Percentiles rank a stretch among this genome's conserved stretches.
These are phyloP conservation scores for Delonix regia DNA, from an alignment of 306 rosid genomes.

Conservation along the genomic window DNA sequence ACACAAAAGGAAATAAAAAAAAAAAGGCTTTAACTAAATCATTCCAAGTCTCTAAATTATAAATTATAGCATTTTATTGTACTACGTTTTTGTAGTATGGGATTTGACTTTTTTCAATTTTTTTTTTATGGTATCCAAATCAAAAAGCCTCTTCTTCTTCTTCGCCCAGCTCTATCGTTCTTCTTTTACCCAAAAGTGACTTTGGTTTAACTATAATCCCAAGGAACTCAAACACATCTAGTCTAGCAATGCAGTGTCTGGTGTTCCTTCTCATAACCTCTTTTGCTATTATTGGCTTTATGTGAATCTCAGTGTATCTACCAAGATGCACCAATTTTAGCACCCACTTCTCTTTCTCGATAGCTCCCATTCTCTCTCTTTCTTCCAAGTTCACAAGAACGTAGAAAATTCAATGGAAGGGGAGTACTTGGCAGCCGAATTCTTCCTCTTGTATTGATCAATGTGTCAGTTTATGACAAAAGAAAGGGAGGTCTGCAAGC, in stretches of 20 bases:
- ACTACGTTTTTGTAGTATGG: too few relatives aligned
- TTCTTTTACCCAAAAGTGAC: conserved; percentile 57
- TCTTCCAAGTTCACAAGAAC: background rate
- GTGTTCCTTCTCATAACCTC: conserved; percentile 66
- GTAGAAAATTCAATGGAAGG: conserved; percentile 25
- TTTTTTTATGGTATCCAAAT: too few relatives aligned
- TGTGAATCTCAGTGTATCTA: conserved; percentile 51
- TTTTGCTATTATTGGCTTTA: conserved; percentile 52
- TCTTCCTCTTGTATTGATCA: conserved; percentile 20
- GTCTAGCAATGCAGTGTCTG: conserved; percentile 64
- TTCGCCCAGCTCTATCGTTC: too few relatives aligned
- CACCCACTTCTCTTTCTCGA: conserved; percentile 39
- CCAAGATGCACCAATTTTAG: conserved; percentile 68
- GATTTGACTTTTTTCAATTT: too few relatives aligned
- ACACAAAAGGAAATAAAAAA: too few relatives aligned
- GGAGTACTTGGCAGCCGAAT: conserved; percentile 14
- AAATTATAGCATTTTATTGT: too few relatives aligned
- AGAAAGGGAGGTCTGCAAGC: conserved; percentile 49
- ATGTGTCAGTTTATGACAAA: conserved; percentile 29
- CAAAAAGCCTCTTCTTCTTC: too few relatives aligned
- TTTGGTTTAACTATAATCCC: conserved; percentile 75
- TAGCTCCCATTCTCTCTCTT: conserved; percentile 33
- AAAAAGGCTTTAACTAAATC: too few relatives aligned
- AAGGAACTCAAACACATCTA: conserved; percentile 66
- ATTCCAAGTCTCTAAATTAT: too few relatives aligned